Percentiles rank a stretch among this genome's conserved stretches.
Evolutionary conservation across 768 basidiomycete species (phyloP).

Genomic region (Gyrodon lividus): DNA sequence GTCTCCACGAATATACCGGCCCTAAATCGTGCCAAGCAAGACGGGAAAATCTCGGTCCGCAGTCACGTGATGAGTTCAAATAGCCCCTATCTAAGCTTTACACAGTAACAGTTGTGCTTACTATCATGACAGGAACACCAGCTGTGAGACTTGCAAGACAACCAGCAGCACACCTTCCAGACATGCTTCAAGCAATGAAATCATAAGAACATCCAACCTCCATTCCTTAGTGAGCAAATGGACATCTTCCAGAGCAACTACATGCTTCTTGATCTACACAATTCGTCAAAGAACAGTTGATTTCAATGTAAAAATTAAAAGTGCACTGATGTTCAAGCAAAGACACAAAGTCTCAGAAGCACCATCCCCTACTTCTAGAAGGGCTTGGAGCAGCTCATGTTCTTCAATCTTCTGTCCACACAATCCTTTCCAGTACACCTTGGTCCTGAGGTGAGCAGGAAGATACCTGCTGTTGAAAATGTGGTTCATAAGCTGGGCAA

Average conservation of each 20-base stretch:
- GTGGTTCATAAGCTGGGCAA: slow-evolving; percentile 49
- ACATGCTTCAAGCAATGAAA: neutral
- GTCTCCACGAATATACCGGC: slow-evolving; percentile 18
- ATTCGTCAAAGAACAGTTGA: neutral
- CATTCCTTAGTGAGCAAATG: slow-evolving; percentile 3
- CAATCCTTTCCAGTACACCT: slow-evolving; percentile 41
- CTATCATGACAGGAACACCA: neutral
- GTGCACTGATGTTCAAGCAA: slow-evolving; percentile 20
- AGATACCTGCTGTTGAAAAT: slow-evolving; percentile 43
- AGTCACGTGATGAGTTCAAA: slow-evolving; percentile 6
- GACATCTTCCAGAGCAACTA: slow-evolving; percentile 9
- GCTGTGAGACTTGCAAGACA: neutral
- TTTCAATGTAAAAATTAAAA: neutral
- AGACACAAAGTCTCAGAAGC: slow-evolving; percentile 17
- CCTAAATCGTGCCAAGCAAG: slow-evolving; percentile 19
- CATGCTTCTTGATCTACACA: slow-evolving; percentile 9
- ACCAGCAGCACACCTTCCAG: neutral
- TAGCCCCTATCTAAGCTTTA: slow-evolving; percentile 8
- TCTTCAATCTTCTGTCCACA: slow-evolving; percentile 37
- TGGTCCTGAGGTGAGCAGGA: slow-evolving; percentile 32
- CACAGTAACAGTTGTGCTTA: too few relatives aligned
- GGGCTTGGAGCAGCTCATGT: slow-evolving; percentile 22
- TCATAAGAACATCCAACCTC: neutral
- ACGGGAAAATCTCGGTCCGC: slow-evolving; percentile 7
- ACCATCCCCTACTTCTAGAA: slow-evolving; percentile 20